Percentiles rank a stretch among this genome's conserved stretches.
Conservation (phyloP, 306 rosid species). For the Inga laurina region DNA sequence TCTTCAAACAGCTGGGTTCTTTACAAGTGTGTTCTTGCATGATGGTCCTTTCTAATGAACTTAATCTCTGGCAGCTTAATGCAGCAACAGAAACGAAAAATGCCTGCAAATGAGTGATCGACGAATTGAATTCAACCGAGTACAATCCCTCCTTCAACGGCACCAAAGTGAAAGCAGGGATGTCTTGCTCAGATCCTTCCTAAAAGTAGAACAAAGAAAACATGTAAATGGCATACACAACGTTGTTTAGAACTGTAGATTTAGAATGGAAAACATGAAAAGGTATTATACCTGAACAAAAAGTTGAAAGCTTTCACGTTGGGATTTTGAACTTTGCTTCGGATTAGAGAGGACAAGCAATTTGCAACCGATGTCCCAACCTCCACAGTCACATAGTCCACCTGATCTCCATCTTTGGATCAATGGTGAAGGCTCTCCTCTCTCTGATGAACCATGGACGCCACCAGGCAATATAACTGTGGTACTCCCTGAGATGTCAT, state of each 20-base stretch:
- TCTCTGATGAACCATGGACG: slow-evolving; percentile 68
- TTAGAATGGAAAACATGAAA: slow-evolving; percentile 6
- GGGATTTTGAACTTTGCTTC: slow-evolving; percentile 37
- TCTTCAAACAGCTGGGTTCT: slow-evolving; percentile 34
- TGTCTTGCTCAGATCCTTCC: slow-evolving; percentile 58
- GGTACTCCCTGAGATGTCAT: slow-evolving; percentile 29
- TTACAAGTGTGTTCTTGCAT: slow-evolving; percentile 37
- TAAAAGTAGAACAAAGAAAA: slow-evolving; percentile 40
- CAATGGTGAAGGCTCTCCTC: slow-evolving; percentile 79
- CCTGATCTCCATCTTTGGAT: slow-evolving; percentile 77
- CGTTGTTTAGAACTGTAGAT: not conserved
- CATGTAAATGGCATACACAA: slow-evolving; percentile 19
- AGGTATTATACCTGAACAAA: slow-evolving; percentile 60
- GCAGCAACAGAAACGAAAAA: slow-evolving; percentile 70
- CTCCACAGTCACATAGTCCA: slow-evolving; percentile 93
- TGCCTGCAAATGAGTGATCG: slow-evolving; percentile 77
- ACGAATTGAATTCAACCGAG: slow-evolving; percentile 67
- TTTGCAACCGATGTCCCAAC: slow-evolving; percentile 97
- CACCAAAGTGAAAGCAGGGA: slow-evolving; percentile 59
- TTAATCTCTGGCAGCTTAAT: slow-evolving; percentile 54
- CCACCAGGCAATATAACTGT: slow-evolving; percentile 81
- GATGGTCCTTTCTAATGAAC: slow-evolving; percentile 36
- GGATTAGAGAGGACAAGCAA: slow-evolving; percentile 68
- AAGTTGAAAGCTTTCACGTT: slow-evolving; percentile 54
- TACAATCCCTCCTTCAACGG: slow-evolving; percentile 74